Evolutionary conservation across 2,329 filamentous ascomycete genomes (phyloP).

Genomic region (Helicocarpus griseus): DNA sequence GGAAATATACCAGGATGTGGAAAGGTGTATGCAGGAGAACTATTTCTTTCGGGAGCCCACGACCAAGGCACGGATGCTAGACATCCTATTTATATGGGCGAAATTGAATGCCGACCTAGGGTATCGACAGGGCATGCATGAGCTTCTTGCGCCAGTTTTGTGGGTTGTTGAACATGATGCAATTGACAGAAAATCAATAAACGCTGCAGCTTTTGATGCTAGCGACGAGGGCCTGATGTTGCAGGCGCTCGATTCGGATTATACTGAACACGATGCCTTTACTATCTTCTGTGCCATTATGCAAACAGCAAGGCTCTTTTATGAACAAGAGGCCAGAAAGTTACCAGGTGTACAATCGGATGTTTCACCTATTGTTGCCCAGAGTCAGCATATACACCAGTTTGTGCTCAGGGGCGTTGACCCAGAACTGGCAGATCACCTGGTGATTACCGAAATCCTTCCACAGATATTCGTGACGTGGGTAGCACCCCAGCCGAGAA

Average conservation of each 20-base stretch:
- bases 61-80: slow-evolving; percentile 71
- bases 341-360: slow-evolving; percentile 28
- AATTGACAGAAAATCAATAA: slow-evolving; percentile 42
- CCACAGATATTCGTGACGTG: slow-evolving; percentile 95
- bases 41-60: slow-evolving; percentile 73
- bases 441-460: slow-evolving; percentile 77
- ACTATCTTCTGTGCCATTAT: slow-evolving; percentile 77
- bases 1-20: slow-evolving; percentile 91
- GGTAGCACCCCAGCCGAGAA: slow-evolving; percentile 18
- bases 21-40: slow-evolving; percentile 81
- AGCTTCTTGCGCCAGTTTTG: slow-evolving; percentile 80
- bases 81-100: slow-evolving; percentile 89
- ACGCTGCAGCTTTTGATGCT: slow-evolving; percentile 22
- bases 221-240: slow-evolving; percentile 46
- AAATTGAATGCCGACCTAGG: slow-evolving; percentile 80
- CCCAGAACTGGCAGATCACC: slow-evolving; percentile 69
- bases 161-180: slow-evolving; percentile 79
- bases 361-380: slow-evolving; percentile 66
- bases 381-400: slow-evolving; percentile 81
- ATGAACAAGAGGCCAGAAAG: slow-evolving; percentile 55
- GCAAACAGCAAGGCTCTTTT: slow-evolving; percentile 77
- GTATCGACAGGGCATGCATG: slow-evolving; percentile 98
- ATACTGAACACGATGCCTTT: slow-evolving; percentile 85
- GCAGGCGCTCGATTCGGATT: slow-evolving; percentile 59
- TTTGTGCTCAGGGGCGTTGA: slow-evolving; percentile 68